Base-by-base conservation (phyloP, 352 stramenopile species). In the Albugo laibachii region DNA sequence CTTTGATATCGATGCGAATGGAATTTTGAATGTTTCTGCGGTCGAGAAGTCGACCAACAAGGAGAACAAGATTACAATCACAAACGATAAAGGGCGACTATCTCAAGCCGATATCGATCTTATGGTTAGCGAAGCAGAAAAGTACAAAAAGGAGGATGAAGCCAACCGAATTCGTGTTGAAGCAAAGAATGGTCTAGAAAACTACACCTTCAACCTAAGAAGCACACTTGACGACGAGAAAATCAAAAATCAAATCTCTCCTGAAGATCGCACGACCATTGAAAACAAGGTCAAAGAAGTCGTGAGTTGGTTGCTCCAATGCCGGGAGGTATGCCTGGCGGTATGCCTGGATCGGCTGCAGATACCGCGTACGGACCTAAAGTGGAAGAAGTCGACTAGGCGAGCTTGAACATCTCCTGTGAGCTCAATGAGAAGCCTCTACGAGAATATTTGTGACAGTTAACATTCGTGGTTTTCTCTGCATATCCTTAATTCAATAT, bases 11-110 rank as follows among this genome's bases (percentile, higher is more conserved):
- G 77, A 91, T 48, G 69, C 56, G 24, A 71, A 63, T 38, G 80
- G 80, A 16, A 92, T 96, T 48, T 61, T 96, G 42, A 87, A 94
- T 55, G 85, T 96, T 14, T 74, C 61, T 19, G 85, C 85, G 1
- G 45, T 59, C 21, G 59, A 68, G 43, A 68, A 66, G 66, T 77
- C 58, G 39, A 96, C 85, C 27, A 80, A 83, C 41, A 93, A 93
- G 63, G 79, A 93, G 53, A 81, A 93, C 56, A 94, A 96, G 74
- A 96, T 95, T 49, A 95, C 81, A 48, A 96, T 96, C 65, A 95
- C 78, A 46, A 95, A 95, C 65, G 83, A 96, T 58, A 95, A 95
- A 58, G 85, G 83, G 14, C 80, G 84, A 21, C 66, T 96, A 16
- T 92, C 71, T 43, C 77, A 92, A 49, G 70, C 92, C 11, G 84